Evolutionary conservation across 345 rosid species (phyloP).

Genomic region (Bruguiera gymnorhiza): DNA sequence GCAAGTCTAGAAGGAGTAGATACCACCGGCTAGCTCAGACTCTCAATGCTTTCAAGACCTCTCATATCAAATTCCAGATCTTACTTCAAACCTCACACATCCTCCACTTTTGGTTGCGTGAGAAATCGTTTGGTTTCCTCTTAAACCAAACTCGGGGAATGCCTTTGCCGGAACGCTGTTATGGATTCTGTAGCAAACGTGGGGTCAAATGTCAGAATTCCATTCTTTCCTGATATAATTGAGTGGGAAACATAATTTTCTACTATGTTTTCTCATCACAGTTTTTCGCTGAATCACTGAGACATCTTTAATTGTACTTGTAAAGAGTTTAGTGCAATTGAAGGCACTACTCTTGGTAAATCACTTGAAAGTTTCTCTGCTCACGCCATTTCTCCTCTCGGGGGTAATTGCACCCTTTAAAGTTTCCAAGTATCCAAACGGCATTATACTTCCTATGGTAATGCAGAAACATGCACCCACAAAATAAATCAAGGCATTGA

Average conservation of each 20-base stretch:
- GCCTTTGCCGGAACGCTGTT: background rate
- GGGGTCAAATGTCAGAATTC: background rate
- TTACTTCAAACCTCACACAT: background rate
- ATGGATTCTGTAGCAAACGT: background rate
- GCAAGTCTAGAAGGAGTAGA: conserved; percentile 62
- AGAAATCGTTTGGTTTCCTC: background rate
- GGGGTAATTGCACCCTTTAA: too few species aligned
- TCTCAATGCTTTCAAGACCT: background rate
- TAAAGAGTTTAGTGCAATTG: background rate
- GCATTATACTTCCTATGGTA: too few species aligned
- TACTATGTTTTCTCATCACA: background rate
- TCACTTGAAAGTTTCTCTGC: background rate
- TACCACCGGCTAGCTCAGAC: conserved; percentile 15
- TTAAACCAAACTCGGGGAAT: background rate
- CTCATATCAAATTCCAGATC: background rate
- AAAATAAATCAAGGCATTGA: too few species aligned
- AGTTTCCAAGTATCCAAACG: too few species aligned
- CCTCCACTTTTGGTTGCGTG: background rate
- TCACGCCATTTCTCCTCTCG: background rate
- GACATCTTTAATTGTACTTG: background rate
- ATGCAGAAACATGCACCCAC: too few species aligned
- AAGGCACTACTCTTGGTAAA: background rate
- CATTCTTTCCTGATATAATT: background rate
- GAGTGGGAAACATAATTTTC: background rate
- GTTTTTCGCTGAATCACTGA: background rate